phyloP scores from a whole-genome alignment of 2,329 filamentous ascomycete genomes.

The Talaromyces marneffei region DNA sequence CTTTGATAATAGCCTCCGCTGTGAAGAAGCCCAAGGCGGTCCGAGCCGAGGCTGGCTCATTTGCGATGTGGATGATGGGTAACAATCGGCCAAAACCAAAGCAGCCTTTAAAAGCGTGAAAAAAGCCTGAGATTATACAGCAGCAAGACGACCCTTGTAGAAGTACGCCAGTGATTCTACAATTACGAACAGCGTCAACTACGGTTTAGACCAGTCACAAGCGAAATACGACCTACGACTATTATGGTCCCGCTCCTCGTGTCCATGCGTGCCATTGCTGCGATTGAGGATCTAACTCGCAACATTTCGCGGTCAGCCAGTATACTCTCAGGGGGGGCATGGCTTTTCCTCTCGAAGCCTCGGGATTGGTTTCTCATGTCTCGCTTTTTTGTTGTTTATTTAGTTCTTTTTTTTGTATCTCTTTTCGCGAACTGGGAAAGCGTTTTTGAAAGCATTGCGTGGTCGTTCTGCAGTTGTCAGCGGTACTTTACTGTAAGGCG shows the following conservation, averaged over 20 bases:
- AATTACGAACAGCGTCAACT: not conserved
- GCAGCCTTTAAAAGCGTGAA: constrained; percentile 42
- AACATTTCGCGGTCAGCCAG: not conserved
- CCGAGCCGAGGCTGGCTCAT: constrained; percentile 28
- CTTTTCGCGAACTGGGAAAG: not conserved
- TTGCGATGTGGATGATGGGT: constrained; percentile 43
- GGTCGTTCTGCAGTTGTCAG: constrained; percentile 1
- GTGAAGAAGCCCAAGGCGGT: constrained; percentile 29
- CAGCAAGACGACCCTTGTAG: constrained; percentile 26
- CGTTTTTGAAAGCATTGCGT: constrained; percentile 1
- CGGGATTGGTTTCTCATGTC: constrained; percentile 41
- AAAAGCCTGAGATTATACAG: constrained; percentile 40
- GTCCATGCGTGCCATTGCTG: not conserved
- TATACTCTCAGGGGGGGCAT: constrained; percentile 35
- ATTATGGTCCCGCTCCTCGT: not conserved
- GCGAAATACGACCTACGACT: not conserved
- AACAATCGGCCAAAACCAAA: constrained; percentile 24
- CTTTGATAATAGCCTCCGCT: constrained; percentile 16
- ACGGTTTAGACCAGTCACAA: not conserved
- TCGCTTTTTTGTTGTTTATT: constrained; percentile 16
- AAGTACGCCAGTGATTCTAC: constrained; percentile 25
- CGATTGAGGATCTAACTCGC: not conserved
- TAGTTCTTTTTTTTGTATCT: not conserved
- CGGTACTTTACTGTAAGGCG: constrained; percentile 5
- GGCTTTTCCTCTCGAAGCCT: constrained; percentile 40